Evolutionary conservation across 306 rosid genomes (phyloP), one percentile per base, ranked within the genome.

Genomic region (Begonia masoniana): DNA sequence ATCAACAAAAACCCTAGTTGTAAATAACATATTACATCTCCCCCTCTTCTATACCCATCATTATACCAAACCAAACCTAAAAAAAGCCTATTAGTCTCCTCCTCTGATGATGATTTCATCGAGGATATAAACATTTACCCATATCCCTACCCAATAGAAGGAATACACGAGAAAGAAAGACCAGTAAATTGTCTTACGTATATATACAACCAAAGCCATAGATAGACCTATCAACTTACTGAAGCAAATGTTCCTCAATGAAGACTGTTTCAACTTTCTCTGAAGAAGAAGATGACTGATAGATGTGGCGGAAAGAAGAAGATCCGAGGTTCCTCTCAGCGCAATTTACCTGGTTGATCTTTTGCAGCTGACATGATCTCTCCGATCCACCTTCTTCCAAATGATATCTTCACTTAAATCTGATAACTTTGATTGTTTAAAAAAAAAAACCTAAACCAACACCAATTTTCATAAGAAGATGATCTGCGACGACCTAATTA

Each of bases 251-350:
- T 31, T 31, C 39, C 5, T 5, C 39, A 31, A 31, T 5, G 39
- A 31, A 31, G 39, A 31, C 39, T 31, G 39, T 31, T 31, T 31
- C 39, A 31, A 6, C 7, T 31, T 31, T 31, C 4, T 31, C 39
- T 7, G 39, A 31, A 31, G 39, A 31, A 2, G 24, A 21, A 21
- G 24, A 2, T 9, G 47, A 43, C 13, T 9, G 47, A 43, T 43
- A 43, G 47, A 12, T 9, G 13, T 1, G 47, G 47, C 13, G 47
- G 13, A 9, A 43, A 43, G 49, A 49, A 60, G 64, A 60, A 84
- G 96, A 91, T 91, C 97, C 85, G 97, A 85, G 96, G 97, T 85
- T 91, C 96, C 88, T 91, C 97, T 91, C 97, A 78, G 96, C 88
- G 83, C 94, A 83, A 74, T 61, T 64, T 66, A 67, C 59, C 71